phyloP scores from a whole-genome alignment of 1,284 basidiomycete species.

The Ceratobasidium sp. region DNA sequence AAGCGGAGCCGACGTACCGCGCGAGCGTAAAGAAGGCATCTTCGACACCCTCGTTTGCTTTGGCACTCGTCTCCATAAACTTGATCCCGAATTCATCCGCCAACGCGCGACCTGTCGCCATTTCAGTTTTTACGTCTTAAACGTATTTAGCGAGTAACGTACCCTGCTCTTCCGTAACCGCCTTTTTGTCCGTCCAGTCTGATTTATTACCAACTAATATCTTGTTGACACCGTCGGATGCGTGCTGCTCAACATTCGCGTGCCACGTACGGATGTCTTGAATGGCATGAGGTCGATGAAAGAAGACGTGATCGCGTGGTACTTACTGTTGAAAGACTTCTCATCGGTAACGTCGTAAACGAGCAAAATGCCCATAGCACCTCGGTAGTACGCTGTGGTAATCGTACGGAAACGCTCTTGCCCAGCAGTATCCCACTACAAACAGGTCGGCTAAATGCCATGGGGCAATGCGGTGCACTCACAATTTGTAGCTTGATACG shows the following conservation, averaged over 20 bases:
- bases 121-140: conserved; percentile 37
- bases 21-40: conserved; percentile 98
- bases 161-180: conserved; percentile 83
- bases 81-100: conserved; percentile 89
- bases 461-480: conserved; percentile 47
- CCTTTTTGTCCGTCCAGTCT: conserved; percentile 97
- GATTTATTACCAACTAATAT: conserved; percentile 99
- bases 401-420: conserved; percentile 99
- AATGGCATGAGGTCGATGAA: not conserved
- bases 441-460: conserved; percentile 1
- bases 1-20: conserved; percentile 62
- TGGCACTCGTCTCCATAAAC: conserved; percentile 98
- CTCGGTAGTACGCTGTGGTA: conserved; percentile 99
- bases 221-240: conserved; percentile 98
- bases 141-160: conserved; percentile 7
- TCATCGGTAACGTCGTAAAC: conserved; percentile 99
- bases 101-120: conserved; percentile 61
- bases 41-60: conserved; percentile 97
- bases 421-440: conserved; percentile 96
- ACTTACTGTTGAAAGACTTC: conserved; percentile 94
- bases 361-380: conserved; percentile 98
- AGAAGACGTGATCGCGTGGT: conserved; percentile 36
- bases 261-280: conserved; percentile 99
- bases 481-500: conserved; percentile 97
- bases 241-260: conserved; percentile 97